phyloP scores from a whole-genome alignment of 2,329 filamentous ascomycete species.

The Plenodomus lindquistii region DNA sequence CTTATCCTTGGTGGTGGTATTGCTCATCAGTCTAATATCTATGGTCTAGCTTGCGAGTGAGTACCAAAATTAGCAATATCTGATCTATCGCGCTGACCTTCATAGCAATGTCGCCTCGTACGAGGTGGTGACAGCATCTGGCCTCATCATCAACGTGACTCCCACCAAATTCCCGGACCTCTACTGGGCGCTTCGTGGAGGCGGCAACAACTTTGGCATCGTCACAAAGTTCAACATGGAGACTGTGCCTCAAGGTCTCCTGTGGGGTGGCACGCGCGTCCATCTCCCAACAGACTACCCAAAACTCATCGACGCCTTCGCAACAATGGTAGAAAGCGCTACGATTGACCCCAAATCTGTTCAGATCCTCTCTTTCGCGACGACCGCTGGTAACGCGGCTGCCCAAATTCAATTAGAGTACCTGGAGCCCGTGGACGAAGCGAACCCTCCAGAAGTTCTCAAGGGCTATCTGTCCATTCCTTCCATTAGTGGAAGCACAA shows the following conservation, averaged over 20 bases:
- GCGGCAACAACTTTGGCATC: conserved; percentile 35
- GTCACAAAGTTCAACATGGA: conserved; percentile 27
- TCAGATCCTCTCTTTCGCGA: conserved; percentile 29
- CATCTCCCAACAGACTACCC: conserved; percentile 7
- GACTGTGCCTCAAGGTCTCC: conserved; percentile 15
- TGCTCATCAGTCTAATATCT: conserved; percentile 24
- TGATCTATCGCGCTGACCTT: not conserved
- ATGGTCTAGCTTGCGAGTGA: conserved; percentile 31
- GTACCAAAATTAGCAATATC: too few species aligned
- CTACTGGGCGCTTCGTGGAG: conserved; percentile 41
- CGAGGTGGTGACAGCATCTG: conserved; percentile 35
- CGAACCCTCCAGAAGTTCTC: conserved; percentile 15
- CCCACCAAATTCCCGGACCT: conserved; percentile 41
- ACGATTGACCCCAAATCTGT: conserved; percentile 24
- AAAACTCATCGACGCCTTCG: conserved; percentile 12
- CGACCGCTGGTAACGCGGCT: conserved; percentile 12
- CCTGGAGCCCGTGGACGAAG: conserved; percentile 22
- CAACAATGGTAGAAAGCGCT: conserved; percentile 14
- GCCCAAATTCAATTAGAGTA: conserved; percentile 26
- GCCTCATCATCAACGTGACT: conserved; percentile 25
- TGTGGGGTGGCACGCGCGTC: conserved; percentile 9
- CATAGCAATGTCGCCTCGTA: conserved; percentile 3
- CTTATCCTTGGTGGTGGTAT: conserved; percentile 13
- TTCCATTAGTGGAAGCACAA: conserved; percentile 5
- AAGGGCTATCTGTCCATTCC: conserved; percentile 14